Evolutionary conservation across 352 stramenopile genomes (phyloP).

Genomic region (Phytopythium mirpurense): DNA sequence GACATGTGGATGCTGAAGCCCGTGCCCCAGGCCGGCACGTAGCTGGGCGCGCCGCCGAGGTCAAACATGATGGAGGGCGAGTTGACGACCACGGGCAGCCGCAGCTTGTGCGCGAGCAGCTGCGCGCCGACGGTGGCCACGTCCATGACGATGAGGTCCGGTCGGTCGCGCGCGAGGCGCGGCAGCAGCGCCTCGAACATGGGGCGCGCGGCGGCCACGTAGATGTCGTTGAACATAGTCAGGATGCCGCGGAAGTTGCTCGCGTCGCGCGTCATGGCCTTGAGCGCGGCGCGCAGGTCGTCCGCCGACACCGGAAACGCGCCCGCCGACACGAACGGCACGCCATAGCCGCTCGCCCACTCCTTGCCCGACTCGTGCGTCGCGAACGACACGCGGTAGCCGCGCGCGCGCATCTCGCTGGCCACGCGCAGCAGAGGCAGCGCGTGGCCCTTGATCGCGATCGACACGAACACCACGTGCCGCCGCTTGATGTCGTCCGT

Average conservation of each 20-base stretch:
- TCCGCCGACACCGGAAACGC: constrained; percentile 70
- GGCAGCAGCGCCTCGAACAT: constrained; percentile 76
- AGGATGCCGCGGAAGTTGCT: constrained; percentile 84
- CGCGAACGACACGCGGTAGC: constrained; percentile 77
- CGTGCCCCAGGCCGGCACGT: constrained; percentile 82
- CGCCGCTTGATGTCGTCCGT: constrained; percentile 16
- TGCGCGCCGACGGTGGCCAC: constrained; percentile 78
- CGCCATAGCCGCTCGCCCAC: constrained; percentile 46
- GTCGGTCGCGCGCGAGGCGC: constrained; percentile 27
- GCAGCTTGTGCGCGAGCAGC: constrained; percentile 72
- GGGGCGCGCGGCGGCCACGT: constrained; percentile 61
- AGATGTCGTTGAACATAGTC: constrained; percentile 88
- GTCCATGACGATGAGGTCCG: constrained; percentile 76
- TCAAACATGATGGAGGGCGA: constrained; percentile 85
- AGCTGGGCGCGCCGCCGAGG: constrained; percentile 58
- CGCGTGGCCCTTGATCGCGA: constrained; percentile 78
- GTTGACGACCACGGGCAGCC: constrained; percentile 76
- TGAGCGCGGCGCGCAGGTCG: constrained; percentile 62
- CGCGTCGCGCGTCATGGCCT: constrained; percentile 74
- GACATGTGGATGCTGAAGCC: constrained; percentile 81
- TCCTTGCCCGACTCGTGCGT: constrained; percentile 79
- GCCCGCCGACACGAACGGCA: constrained; percentile 71
- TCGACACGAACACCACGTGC: constrained; percentile 78
- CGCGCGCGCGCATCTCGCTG: constrained; percentile 60
- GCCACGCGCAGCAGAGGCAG: constrained; percentile 72